Base-by-base conservation (phyloP, 2,329 filamentous ascomycete species). In the Dothideomycetes sp. region DNA sequence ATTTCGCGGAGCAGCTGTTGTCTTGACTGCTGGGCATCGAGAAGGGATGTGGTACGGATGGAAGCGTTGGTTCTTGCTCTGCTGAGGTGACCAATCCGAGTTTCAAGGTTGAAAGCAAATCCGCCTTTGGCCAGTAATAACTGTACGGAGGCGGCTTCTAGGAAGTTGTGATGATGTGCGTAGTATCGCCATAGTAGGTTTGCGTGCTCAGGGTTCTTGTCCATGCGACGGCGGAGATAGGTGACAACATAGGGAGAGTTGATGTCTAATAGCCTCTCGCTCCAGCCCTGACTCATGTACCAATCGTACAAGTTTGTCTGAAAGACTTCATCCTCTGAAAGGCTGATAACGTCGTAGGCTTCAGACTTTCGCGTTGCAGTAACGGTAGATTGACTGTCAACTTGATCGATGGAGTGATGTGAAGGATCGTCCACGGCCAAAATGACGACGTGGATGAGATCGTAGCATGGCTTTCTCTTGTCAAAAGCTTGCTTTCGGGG, bases 241-340 rank as follows among this genome's bases (percentile, higher is more conserved):
- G 79, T 83, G 31, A 93, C 74, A 18, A 96, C 86, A 52, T 87
- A 88, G 0, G 81, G 76, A 4, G 88, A 94, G 42, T 88, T 76
- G 37, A 91, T 86, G 27, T 81, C 78, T 24, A 98, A 74, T 19
- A 98, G 73, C 11, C 87, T 81, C 47, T 95, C 86, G 8, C 77
- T 82, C 78, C 84, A 88, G 14, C 83, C 81, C 57, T 88, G 80
- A 39, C 73, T 64, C 49, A 96, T 79, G 60, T 98, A 98, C 89
- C 91, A 98, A 53, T 95, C 88, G 57, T 95, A 98, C n/a, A 98
- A 71, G 52, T 85, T 86, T 45, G 85, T 93, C 58, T 96, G 82
- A 66, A 98, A 98, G 4, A 95, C 84, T 54, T 95, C 85, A 49
- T 98, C 91, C 11, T 81, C 75, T 0, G 89, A 94, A 43, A 74